A percentile compares a stretch with the other conserved stretches of the same genome.
phyloP scores from a whole-genome alignment of 2,329 filamentous ascomycete species.

The Alternaria tenuissima region DNA sequence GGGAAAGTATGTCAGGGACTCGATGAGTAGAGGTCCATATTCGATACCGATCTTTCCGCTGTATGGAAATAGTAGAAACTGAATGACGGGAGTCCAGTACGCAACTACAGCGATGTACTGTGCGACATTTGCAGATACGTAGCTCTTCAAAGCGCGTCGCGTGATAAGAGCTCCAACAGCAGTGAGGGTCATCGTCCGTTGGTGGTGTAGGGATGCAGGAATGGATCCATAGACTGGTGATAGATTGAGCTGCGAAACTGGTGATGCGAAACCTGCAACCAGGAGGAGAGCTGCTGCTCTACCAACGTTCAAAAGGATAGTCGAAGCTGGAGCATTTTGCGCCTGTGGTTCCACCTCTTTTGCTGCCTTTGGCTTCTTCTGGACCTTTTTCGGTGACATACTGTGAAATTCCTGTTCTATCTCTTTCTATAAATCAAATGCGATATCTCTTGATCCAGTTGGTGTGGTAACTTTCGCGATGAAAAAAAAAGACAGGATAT shows the following conservation, averaged over 20 bases:
- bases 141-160: slow-evolving; percentile 65
- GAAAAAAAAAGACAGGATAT: not conserved
- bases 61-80: slow-evolving; percentile 73
- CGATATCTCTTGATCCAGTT: not conserved
- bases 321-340: slow-evolving; percentile 32
- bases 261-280: slow-evolving; percentile 70
- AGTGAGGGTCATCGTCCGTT: slow-evolving; percentile 69
- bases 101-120: slow-evolving; percentile 75
- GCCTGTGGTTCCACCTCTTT: slow-evolving; percentile 36
- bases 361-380: slow-evolving; percentile 45
- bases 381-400: slow-evolving; percentile 48
- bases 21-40: slow-evolving; percentile 78
- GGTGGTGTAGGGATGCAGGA: slow-evolving; percentile 76
- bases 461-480: not conserved
- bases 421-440: slow-evolving; percentile 7
- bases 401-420: slow-evolving; percentile 7
- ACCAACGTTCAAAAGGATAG: slow-evolving; percentile 42
- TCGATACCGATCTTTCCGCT: slow-evolving; percentile 72
- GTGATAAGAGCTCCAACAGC: slow-evolving; percentile 76
- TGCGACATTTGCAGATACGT: slow-evolving; percentile 57
- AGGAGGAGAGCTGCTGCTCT: slow-evolving; percentile 56
- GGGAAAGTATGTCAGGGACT: slow-evolving; percentile 73
- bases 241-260: slow-evolving; percentile 76
- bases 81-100: slow-evolving; percentile 75
- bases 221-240: slow-evolving; percentile 90